Evolutionary conservation across 306 rosid genomes (phyloP), one percentile per base, ranked within the genome.

Genomic region (Casuarina glauca): DNA sequence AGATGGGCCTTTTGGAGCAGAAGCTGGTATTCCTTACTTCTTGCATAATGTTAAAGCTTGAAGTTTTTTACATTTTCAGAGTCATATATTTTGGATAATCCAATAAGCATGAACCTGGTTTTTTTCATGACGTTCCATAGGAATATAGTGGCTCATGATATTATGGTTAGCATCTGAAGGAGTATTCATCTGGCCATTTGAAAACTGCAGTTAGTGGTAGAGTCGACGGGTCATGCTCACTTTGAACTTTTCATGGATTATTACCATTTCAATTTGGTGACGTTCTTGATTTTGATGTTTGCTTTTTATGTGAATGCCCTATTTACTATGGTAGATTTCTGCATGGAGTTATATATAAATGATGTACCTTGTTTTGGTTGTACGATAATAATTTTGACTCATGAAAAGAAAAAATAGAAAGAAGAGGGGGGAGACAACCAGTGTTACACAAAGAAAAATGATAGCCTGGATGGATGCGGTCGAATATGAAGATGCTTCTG

Each of bases 11-110:
- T 78, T 70, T 95, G 66, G 89, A 91, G 80, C 78, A 85, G 13
- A 87, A 86, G 78, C 88, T 87, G 97, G 97, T 89, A 91, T 20
- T 53, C 45, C 44, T 78, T 84, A 20, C 69, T 79, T 19, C 69
- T 17, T 49, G 32, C 42, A 67, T 20, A 54, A 26, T 78, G 69
- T 71, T 73, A 11, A 73, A 67, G 54, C 73, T 80, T 71, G 66
- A 8, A 60, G 49, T 74, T 43, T 81, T 19, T 54, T 15, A 58
- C 72, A 2, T 79, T 81, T 81, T 52, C 49, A 17, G 26, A 71
- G 63, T 39, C 20, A 70, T 11, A 19, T 81, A 80, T 72, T 62
- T 78, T 62, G 43, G 38, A 32, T 17, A 0, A 20, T 66, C 42
- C 16, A 66, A 41, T 64, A 16, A 66, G 13, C 55, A 19, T 8